Evolutionary conservation across 306 rosid species (phyloP).

Genomic region (Prunus dulcis): DNA sequence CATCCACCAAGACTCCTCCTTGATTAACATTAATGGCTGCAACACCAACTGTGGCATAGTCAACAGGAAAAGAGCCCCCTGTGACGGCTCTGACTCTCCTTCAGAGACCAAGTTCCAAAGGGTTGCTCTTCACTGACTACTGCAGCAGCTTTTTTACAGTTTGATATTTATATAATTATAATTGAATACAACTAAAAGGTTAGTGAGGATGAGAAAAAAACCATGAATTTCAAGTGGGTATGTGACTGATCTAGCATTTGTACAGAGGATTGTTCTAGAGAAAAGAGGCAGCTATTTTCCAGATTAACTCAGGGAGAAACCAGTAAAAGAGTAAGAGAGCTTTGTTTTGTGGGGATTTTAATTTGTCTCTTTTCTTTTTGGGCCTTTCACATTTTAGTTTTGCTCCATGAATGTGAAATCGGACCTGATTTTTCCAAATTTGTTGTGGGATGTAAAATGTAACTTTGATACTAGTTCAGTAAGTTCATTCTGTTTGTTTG

Average conservation of each 20-base stretch:
- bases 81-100: slow-evolving; percentile 62
- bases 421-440: slow-evolving; percentile 32
- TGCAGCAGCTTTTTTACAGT: slow-evolving; percentile 17
- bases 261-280: slow-evolving; percentile 55
- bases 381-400: slow-evolving; percentile 47
- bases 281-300: slow-evolving; percentile 15
- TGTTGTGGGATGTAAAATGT: slow-evolving; percentile 42
- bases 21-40: slow-evolving; percentile 27
- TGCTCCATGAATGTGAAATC: slow-evolving; percentile 44
- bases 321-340: slow-evolving; percentile 13
- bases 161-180: slow-evolving; percentile 24
- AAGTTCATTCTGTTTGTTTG: slow-evolving; percentile 22
- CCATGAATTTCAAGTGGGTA: slow-evolving; percentile 23
- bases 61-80: slow-evolving; percentile 65
- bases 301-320: slow-evolving; percentile 30
- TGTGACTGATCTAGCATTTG: slow-evolving; percentile 60
- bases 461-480: slow-evolving; percentile 33
- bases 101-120: slow-evolving; percentile 69
- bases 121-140: slow-evolving; percentile 67
- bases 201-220: slow-evolving; percentile 30
- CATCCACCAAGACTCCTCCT: slow-evolving; percentile 55
- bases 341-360: slow-evolving; percentile 36
- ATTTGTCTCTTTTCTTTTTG: slow-evolving; percentile 19
- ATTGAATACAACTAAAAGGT: slow-evolving; percentile 35
- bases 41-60: slow-evolving; percentile 50